Base-by-base conservation (phyloP, 352 stramenopile species). In the Phytopythium ostracodes region DNA sequence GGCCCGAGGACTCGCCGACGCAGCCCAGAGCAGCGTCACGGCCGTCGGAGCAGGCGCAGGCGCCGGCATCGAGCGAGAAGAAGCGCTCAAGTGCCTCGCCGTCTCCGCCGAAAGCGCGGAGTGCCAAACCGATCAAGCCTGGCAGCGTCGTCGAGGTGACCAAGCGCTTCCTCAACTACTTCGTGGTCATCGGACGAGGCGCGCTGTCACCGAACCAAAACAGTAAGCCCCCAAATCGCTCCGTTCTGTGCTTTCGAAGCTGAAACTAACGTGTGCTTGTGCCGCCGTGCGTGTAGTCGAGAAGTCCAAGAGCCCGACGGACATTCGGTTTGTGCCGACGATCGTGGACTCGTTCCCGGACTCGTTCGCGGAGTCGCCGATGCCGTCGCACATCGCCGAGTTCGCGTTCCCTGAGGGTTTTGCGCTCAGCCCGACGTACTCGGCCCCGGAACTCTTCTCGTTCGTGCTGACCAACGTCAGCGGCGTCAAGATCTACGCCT, bases 391-490 rank as follows among this genome's bases (percentile, higher is more conserved):
- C 47, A 76, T 94, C 38, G 79, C 72, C 6, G 80, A 94, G 55
- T 94, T 94, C 54, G 81, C 81, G 2, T 94, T 94, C 66, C 84
- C 86, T 17, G 82, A 92, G 56, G 84, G 86, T 1, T 91, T 89
- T 55, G 57, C 65, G 17, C 66, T 94, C 15, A 84, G 73, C 59
- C 74, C 82, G 46, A 77, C 65, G 11, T 91, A 91, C 55, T 29
- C 67, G 3, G 60, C 76, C 1, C 86, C 86, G 11, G 76, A 81
- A 2, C 89, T 91, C 57, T 93, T 94, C 67, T 88, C 84, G 7
- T 94, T 94, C 62, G 85, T 94, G 49, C 75, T 94, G 31, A 94
- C 85, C 18, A 92, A 94, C 56, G 72, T 92, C 10, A 89, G 70
- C 46, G 86, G 86, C 1, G 68, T 89, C 56, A 91, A 89, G 64